Evolutionary conservation across 148 eudicot species (phyloP).

Genomic region (Polygonum aviculare): DNA sequence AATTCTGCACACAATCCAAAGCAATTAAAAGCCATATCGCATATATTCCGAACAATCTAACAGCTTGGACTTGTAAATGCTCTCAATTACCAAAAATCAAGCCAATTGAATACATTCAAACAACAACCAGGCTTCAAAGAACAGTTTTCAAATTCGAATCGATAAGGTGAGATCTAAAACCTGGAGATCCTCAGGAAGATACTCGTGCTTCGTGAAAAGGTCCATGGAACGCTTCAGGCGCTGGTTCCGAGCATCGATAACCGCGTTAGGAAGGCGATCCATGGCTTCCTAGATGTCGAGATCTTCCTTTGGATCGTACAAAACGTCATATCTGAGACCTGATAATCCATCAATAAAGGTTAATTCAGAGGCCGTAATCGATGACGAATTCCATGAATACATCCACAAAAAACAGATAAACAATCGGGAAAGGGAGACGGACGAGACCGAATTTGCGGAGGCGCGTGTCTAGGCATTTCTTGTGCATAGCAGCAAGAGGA

Average conservation of each 20-base stretch:
- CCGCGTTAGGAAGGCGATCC: constrained; percentile 60
- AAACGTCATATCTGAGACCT: constrained; percentile 81
- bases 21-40: not conserved
- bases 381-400: no score
- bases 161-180: constrained; percentile 17
- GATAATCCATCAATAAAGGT: constrained; percentile 2
- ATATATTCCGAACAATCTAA: not conserved
- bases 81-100: no score
- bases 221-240: constrained; percentile 95
- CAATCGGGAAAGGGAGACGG: no score
- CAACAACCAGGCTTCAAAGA: not conserved
- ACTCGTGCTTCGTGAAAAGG: constrained; percentile 83
- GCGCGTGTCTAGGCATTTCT: no score
- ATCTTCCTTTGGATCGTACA: constrained; percentile 60
- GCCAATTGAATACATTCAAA: no score
- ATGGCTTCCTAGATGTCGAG: constrained; percentile 81
- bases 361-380: not conserved
- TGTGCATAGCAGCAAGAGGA: no score
- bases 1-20: not conserved
- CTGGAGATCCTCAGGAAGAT: constrained; percentile 75
- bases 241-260: constrained; percentile 33
- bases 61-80: no score
- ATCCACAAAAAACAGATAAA: no score
- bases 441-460: no score
- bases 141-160: not conserved